Percentiles rank a stretch among this genome's conserved stretches.
Evolutionary conservation across 176 grass and related monocot genomes (phyloP).

Genomic region (Urochloa ruziziensis): DNA sequence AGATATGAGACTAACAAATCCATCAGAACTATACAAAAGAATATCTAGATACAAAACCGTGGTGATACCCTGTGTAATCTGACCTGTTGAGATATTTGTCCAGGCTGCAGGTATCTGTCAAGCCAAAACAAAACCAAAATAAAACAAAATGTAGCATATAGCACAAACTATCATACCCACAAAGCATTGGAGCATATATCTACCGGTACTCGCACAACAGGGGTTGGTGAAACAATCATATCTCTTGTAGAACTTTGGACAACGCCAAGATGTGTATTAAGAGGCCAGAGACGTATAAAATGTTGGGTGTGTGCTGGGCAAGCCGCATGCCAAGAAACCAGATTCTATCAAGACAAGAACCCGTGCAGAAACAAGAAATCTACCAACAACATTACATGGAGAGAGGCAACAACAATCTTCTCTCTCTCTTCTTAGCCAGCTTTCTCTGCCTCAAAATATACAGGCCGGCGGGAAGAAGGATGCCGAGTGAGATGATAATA

Average conservation of each 20-base stretch:
- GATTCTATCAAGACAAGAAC: constrained; percentile 39
- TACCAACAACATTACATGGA: constrained; percentile 75
- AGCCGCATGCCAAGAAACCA: constrained; percentile 36
- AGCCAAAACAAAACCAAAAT: neutral
- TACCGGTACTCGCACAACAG: constrained; percentile 8
- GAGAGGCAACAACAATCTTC: constrained; percentile 84
- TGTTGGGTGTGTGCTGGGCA: constrained; percentile 18
- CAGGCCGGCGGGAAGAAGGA: constrained; percentile 75
- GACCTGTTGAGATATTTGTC: constrained; percentile 1
- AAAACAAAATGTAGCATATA: neutral
- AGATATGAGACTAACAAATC: neutral
- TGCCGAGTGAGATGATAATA: constrained; percentile 78
- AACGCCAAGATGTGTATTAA: constrained; percentile 14
- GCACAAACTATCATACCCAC: constrained; percentile 3
- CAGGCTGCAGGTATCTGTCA: constrained; percentile 5
- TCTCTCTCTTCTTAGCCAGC: constrained; percentile 90
- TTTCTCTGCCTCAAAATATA: constrained; percentile 89
- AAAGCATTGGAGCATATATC: constrained; percentile 20
- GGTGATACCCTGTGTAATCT: neutral
- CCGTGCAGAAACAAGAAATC: constrained; percentile 35
- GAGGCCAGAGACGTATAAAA: constrained; percentile 20
- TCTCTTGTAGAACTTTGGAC: constrained; percentile 32
- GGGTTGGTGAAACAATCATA: constrained; percentile 20
- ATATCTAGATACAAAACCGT: constrained; percentile 21
- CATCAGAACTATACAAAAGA: constrained; percentile 6